Conservation (phyloP, 2,329 filamentous ascomycete genomes). For the Fusarium zealandicum region DNA sequence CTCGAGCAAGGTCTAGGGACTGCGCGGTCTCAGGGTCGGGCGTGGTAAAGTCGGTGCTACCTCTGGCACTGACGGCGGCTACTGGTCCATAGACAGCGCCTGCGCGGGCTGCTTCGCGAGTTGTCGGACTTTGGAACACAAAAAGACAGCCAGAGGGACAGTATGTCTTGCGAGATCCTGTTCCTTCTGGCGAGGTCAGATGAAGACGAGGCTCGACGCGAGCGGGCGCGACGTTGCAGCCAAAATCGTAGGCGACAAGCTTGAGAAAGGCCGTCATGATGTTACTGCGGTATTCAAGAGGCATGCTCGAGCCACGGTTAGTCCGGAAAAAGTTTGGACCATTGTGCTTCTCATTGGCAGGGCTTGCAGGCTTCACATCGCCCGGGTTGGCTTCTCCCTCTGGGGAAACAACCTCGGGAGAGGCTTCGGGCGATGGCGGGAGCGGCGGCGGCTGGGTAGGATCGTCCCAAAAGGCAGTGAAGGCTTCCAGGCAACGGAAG, state of each 20-base stretch:
- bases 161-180: constrained; percentile 56
- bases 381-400: constrained; percentile 12
- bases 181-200: constrained; percentile 51
- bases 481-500: constrained; percentile 66
- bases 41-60: constrained; percentile 58
- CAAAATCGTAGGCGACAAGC: constrained; percentile 70
- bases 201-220: constrained; percentile 67
- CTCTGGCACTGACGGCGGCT: constrained; percentile 65
- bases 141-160: constrained; percentile 67
- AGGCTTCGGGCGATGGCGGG: constrained; percentile 45
- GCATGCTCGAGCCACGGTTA: constrained; percentile 62
- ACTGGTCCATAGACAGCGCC: constrained; percentile 69
- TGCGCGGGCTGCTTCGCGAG: constrained; percentile 65
- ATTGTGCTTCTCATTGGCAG: constrained; percentile 15
- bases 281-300: constrained; percentile 63
- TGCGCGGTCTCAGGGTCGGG: constrained; percentile 61
- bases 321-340: constrained; percentile 48
- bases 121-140: constrained; percentile 64
- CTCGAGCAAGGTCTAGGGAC: constrained; percentile 66
- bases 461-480: constrained; percentile 69
- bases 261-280: constrained; percentile 68
- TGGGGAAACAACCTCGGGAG: constrained; percentile 32
- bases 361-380: constrained; percentile 17
- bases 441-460: constrained; percentile 52
- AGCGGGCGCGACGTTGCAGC: constrained; percentile 65